Evolutionary conservation across 2,329 filamentous ascomycete species (phyloP).

Genomic region (Arthrobotrys sphaeroides): DNA sequence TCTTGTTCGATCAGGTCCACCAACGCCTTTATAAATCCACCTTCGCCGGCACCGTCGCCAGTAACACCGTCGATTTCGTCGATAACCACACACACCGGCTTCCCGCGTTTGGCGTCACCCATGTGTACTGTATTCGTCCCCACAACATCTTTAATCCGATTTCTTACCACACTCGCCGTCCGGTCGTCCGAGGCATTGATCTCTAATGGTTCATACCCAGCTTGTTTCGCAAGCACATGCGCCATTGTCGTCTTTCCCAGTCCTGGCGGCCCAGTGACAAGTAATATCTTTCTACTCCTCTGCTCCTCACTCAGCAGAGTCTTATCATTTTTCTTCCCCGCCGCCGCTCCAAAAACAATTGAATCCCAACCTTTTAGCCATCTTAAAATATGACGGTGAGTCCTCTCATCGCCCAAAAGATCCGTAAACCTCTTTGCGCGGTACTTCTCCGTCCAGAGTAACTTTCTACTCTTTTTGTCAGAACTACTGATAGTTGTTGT

Average conservation of each 20-base stretch:
- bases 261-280: constrained; percentile 90
- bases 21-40: constrained; percentile 92
- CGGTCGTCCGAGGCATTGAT: constrained; percentile 98
- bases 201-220: constrained; percentile 94
- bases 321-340: constrained; percentile 63
- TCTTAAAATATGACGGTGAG: constrained; percentile 85
- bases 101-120: constrained; percentile 73
- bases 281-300: constrained; percentile 83
- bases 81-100: constrained; percentile 90
- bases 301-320: constrained; percentile 71
- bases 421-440: constrained; percentile 91
- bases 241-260: constrained; percentile 95
- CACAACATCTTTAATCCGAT: constrained; percentile 87
- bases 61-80: constrained; percentile 97
- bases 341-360: constrained; percentile 83
- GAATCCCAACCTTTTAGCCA: constrained; percentile 97
- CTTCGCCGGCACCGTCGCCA: constrained; percentile 73
- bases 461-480: constrained; percentile 60
- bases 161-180: constrained; percentile 87
- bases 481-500: constrained; percentile 5
- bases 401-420: constrained; percentile 91
- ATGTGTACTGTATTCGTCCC: constrained; percentile 92
- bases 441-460: constrained; percentile 98
- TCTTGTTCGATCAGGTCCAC: constrained; percentile 89
- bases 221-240: constrained; percentile 93